A percentile compares a stretch with the other conserved stretches of the same genome.
These are phyloP conservation scores for Acarospora socialis DNA, from an alignment of 2,329 filamentous ascomycete species.

Conservation along the genomic window DNA sequence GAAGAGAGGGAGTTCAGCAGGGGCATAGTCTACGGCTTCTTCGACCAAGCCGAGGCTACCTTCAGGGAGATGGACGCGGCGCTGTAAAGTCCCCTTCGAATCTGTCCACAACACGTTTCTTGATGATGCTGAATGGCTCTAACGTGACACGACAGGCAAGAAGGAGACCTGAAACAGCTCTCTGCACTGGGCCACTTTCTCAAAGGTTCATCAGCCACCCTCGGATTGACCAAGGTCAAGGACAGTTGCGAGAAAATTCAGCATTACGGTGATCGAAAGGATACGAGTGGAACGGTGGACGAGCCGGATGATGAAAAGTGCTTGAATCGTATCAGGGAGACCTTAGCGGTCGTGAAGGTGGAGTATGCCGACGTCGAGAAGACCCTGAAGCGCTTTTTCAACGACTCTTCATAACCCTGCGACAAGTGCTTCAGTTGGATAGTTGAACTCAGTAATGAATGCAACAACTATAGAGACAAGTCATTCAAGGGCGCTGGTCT, in stretches of 20 bases:
- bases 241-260: slow-evolving; percentile 96
- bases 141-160: slow-evolving; percentile 35
- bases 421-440: too few relatives aligned
- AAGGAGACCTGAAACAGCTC: slow-evolving; percentile 56
- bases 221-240: slow-evolving; percentile 80
- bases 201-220: slow-evolving; percentile 89
- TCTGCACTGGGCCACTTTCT: slow-evolving; percentile 86
- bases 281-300: slow-evolving; percentile 54
- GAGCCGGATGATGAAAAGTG: slow-evolving; percentile 54
- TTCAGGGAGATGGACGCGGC: slow-evolving; percentile 71
- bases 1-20: slow-evolving; percentile 75
- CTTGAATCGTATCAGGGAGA: slow-evolving; percentile 54
- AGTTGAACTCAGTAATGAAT: too few relatives aligned
- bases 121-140: slow-evolving; percentile 8
- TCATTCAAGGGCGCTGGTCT: too few relatives aligned
- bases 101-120: slow-evolving; percentile 4
- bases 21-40: slow-evolving; percentile 82
- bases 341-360: slow-evolving; percentile 54
- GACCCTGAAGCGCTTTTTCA: slow-evolving; percentile 58
- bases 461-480: too few relatives aligned
- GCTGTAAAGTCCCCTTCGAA: slow-evolving; percentile 49
- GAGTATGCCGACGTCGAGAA: slow-evolving; percentile 64
- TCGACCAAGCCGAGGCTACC: slow-evolving; percentile 76
- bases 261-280: slow-evolving; percentile 72
- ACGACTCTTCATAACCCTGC: too few relatives aligned